A percentile compares a stretch with the other conserved stretches of the same genome.
Conservation (phyloP, 2,329 filamentous ascomycete species). For the Didymella glomerata region DNA sequence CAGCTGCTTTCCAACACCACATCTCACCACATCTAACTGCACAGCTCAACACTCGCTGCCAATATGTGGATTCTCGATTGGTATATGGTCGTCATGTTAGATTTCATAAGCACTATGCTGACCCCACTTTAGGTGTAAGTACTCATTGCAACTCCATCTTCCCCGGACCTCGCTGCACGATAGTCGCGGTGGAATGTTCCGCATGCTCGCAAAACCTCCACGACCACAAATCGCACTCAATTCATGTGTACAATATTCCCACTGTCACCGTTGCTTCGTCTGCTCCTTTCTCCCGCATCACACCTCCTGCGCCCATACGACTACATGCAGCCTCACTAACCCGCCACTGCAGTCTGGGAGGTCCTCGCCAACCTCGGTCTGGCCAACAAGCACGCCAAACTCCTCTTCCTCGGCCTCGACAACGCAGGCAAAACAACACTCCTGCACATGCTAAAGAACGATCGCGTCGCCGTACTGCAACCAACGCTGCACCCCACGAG, state of each 20-base stretch:
- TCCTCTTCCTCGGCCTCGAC: conserved; percentile 82
- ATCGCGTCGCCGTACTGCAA: conserved; percentile 83
- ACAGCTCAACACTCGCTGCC: not conserved
- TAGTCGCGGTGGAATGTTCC: not conserved
- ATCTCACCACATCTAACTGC: not conserved
- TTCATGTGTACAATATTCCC: not conserved
- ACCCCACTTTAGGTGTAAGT: conserved; percentile 45
- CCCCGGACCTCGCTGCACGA: conserved; percentile 9
- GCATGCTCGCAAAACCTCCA: no score
- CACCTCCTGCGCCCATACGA: not conserved
- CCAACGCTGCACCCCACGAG: conserved; percentile 68
- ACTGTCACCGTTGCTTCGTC: not conserved
- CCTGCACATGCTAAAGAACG: conserved; percentile 90
- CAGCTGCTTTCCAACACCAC: conserved; percentile 1
- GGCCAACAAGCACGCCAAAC: conserved; percentile 85
- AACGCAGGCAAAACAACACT: conserved; percentile 97
- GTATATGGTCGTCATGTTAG: conserved; percentile 54
- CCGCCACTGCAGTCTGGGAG: conserved; percentile 74
- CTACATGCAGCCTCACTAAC: not conserved
- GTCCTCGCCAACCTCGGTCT: conserved; percentile 85
- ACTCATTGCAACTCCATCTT: conserved; percentile 12
- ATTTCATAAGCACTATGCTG: conserved; percentile 11
- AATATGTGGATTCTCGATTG: conserved; percentile 93
- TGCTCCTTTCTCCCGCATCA: not conserved
- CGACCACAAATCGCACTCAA: not conserved